Percentiles rank a stretch among this genome's conserved stretches.
Conservation (phyloP, 345 rosid species). For the Citrus sp. region DNA sequence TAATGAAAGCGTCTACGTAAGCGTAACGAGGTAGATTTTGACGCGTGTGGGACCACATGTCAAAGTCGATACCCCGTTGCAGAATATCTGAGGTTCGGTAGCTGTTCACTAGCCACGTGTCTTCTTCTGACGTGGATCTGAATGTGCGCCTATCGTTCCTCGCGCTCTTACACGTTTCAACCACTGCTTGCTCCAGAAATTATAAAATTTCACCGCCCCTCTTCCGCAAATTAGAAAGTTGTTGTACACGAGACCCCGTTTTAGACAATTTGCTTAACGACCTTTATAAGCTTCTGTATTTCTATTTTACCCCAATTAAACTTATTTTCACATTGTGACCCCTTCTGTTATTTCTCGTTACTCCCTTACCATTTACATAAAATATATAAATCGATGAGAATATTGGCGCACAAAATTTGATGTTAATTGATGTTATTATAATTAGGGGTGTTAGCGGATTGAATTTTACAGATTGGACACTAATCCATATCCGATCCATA, state of each 20-base stretch:
- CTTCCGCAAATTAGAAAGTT: neutral
- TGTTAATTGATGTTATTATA: no score
- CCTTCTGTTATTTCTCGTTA: no score
- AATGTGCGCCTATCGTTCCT: constrained; percentile 9
- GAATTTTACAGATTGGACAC: no score
- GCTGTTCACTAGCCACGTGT: constrained; percentile 28
- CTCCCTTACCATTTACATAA: no score
- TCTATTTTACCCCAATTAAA: neutral
- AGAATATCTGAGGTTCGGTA: constrained; percentile 26
- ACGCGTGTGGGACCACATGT: constrained; percentile 35
- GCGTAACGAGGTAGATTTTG: constrained; percentile 17
- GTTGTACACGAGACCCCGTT: neutral
- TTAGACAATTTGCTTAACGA: neutral
- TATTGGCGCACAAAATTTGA: no score
- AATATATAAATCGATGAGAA: no score
- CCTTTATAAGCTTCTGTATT: neutral
- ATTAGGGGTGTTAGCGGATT: fast-evolving
- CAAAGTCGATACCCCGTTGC: constrained; percentile 9
- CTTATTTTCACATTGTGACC: neutral
- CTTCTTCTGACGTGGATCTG: constrained; percentile 28
- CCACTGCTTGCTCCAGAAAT: neutral
- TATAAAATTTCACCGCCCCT: constrained; percentile 8
- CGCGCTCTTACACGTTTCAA: constrained; percentile 27
- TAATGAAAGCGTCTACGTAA: constrained; percentile 23
- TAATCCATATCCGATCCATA: no score